These are phyloP conservation scores for Stygiomarasmius scandens DNA, from an alignment of 1,284 basidiomycete species.

Conservation along the genomic window DNA sequence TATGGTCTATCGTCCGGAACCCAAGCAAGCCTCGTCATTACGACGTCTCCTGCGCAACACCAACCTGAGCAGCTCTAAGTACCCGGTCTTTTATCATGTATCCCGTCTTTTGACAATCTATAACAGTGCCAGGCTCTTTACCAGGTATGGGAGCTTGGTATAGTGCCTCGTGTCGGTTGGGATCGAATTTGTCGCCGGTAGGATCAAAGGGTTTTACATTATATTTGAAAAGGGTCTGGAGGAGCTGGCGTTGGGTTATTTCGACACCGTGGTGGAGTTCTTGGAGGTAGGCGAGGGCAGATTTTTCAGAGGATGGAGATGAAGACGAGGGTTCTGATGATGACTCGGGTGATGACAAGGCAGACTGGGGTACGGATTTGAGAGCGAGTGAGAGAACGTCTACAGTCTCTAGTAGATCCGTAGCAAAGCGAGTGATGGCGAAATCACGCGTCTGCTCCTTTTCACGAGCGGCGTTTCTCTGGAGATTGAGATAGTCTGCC, in stretches of 20 bases:
- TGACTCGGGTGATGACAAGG: slow-evolving; percentile 38
- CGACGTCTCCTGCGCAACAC: slow-evolving; percentile 80
- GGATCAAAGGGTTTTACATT: slow-evolving; percentile 93
- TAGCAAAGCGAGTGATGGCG: slow-evolving; percentile 90
- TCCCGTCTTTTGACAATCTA: slow-evolving; percentile 91
- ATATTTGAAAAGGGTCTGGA: slow-evolving; percentile 90
- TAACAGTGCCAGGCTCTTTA: slow-evolving; percentile 87
- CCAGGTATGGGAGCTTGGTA: slow-evolving; percentile 92
- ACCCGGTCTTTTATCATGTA: slow-evolving; percentile 93
- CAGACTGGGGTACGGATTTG: slow-evolving; percentile 76
- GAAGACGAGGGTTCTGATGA: slow-evolving; percentile 20
- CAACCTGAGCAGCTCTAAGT: slow-evolving; percentile 94
- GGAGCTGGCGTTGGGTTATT: slow-evolving; percentile 88
- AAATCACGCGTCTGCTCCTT: slow-evolving; percentile 92
- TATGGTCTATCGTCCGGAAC: slow-evolving; percentile 1
- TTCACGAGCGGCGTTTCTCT: slow-evolving; percentile 88
- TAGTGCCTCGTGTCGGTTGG: slow-evolving; percentile 92
- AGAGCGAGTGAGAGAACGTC: slow-evolving; percentile 92
- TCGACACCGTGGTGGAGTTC: slow-evolving; percentile 87
- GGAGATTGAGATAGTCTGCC: slow-evolving; percentile 95
- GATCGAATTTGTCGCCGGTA: slow-evolving; percentile 91
- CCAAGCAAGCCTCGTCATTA: slow-evolving; percentile 27
- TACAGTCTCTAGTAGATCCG: slow-evolving; percentile 88
- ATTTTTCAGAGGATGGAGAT: slow-evolving; percentile 44
- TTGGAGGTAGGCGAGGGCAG: slow-evolving; percentile 61